These are phyloP conservation scores for Irpex rosettiformis DNA, from an alignment of 1,284 basidiomycete genomes.

Conservation along the genomic window DNA sequence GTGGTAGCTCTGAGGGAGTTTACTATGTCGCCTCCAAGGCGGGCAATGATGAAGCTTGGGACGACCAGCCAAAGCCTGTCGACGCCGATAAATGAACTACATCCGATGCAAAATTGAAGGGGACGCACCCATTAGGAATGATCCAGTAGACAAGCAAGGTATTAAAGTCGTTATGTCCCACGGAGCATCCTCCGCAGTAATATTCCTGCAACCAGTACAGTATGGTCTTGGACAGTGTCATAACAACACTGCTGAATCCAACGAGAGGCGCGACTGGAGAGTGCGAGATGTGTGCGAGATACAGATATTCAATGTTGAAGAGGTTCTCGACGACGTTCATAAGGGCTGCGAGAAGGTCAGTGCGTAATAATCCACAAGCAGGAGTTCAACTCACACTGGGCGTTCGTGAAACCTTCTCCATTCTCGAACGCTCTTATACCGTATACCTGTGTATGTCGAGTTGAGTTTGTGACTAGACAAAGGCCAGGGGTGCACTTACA, in stretches of 20 bases:
- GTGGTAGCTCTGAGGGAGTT: conserved; percentile 39
- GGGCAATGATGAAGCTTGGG: conserved; percentile 54
- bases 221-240: conserved; percentile 84
- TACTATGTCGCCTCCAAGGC: conserved; percentile 55
- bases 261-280: conserved; percentile 68
- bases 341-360: conserved; percentile 44
- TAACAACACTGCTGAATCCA: conserved; percentile 67
- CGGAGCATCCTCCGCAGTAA: conserved; percentile 65
- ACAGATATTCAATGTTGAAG: conserved; percentile 75
- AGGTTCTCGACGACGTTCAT: conserved; percentile 80
- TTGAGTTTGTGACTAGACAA: not conserved
- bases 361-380: not conserved
- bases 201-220: conserved; percentile 82
- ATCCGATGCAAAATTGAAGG: not conserved
- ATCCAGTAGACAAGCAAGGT: conserved; percentile 65
- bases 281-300: conserved; percentile 59
- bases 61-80: conserved; percentile 70
- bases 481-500: conserved; percentile 30
- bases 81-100: not conserved
- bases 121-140: conserved; percentile 72
- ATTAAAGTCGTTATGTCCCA: conserved; percentile 68
- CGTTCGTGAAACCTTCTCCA: conserved; percentile 81
- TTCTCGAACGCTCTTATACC: conserved; percentile 60
- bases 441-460: conserved; percentile 54
- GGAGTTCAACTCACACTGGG: conserved; percentile 60